Evolutionary conservation across 345 rosid genomes (phyloP).

Genomic region (Kandelia obovata): DNA sequence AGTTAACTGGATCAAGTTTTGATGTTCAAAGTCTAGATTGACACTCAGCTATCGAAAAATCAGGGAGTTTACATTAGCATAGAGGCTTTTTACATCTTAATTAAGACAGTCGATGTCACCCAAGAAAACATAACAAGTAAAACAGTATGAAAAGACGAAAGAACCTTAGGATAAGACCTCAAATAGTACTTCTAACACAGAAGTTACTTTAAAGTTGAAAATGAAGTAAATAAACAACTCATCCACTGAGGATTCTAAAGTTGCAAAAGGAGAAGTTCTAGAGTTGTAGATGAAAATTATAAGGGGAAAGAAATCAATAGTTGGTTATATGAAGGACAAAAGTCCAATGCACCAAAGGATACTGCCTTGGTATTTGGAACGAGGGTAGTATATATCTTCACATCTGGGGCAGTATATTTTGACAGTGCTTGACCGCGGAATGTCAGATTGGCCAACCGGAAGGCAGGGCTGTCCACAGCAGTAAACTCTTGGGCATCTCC

Average conservation of each 20-base stretch:
- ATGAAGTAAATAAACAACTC: too few relatives aligned
- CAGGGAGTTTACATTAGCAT: too few relatives aligned
- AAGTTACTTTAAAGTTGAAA: too few relatives aligned
- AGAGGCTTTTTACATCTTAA: too few relatives aligned
- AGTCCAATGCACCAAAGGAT: constrained; percentile 48
- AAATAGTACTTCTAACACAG: not conserved
- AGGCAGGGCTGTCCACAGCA: constrained; percentile 96
- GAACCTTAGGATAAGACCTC: not conserved
- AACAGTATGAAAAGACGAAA: not conserved
- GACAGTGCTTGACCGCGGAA: constrained; percentile 85
- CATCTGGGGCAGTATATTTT: constrained; percentile 91
- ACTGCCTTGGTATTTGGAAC: constrained; percentile 97
- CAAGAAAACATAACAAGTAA: not conserved
- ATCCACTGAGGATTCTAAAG: too few relatives aligned
- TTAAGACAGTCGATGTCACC: not conserved
- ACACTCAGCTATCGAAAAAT: too few relatives aligned
- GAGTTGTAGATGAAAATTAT: too few relatives aligned
- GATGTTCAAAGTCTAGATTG: too few relatives aligned
- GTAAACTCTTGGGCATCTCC: constrained; percentile 96
- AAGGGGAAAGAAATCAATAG: not conserved
- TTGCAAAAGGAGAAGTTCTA: too few relatives aligned
- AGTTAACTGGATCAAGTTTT: too few relatives aligned
- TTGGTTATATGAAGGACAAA: not conserved
- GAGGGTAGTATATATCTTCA: constrained; percentile 83
- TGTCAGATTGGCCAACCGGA: constrained; percentile 86